Conservation (phyloP, 2,329 filamentous ascomycete species). For the Endothia cerciana region DNA sequence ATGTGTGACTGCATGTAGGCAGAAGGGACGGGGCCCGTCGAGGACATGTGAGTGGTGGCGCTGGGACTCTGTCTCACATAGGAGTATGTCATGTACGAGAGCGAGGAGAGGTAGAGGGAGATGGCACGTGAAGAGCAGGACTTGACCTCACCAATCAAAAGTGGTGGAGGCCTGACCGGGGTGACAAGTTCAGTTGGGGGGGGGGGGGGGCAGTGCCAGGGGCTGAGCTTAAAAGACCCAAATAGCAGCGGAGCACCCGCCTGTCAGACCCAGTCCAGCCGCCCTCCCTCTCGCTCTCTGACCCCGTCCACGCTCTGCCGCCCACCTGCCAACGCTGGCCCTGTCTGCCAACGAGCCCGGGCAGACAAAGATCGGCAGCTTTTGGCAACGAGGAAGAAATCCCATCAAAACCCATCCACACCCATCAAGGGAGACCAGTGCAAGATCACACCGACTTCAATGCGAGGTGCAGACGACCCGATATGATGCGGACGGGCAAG, state of each 20-base stretch:
- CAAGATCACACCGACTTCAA: constrained; percentile 10
- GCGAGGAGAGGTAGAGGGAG: not conserved
- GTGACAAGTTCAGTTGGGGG: constrained; percentile 24
- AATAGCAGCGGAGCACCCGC: constrained; percentile 57
- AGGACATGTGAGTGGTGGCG: not conserved
- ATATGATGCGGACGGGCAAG: not conserved
- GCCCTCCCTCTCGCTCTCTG: constrained; percentile 38
- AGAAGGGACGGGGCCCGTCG: not conserved
- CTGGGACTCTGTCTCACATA: constrained; percentile 17
- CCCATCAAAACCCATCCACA: not conserved
- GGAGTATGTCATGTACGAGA: constrained; percentile 7
- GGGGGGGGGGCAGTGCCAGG: constrained; percentile 33
- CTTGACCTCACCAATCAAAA: constrained; percentile 35
- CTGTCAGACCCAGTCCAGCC: constrained; percentile 39
- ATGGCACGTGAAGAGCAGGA: constrained; percentile 7
- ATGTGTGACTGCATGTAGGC: constrained; percentile 11
- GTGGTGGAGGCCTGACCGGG: constrained; percentile 30
- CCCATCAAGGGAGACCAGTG: constrained; percentile 7
- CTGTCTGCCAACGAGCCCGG: constrained; percentile 30
- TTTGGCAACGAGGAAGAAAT: not conserved
- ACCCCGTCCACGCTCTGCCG: constrained; percentile 37
- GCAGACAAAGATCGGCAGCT: constrained; percentile 23
- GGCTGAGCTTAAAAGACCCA: constrained; percentile 57
- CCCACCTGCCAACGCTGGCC: constrained; percentile 10
- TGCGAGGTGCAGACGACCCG: constrained; percentile 3